Percentiles rank a stretch among this genome's conserved stretches.
Evolutionary conservation across 352 stramenopile species (phyloP).

Genomic region (Globisporangium abappressorium): DNA sequence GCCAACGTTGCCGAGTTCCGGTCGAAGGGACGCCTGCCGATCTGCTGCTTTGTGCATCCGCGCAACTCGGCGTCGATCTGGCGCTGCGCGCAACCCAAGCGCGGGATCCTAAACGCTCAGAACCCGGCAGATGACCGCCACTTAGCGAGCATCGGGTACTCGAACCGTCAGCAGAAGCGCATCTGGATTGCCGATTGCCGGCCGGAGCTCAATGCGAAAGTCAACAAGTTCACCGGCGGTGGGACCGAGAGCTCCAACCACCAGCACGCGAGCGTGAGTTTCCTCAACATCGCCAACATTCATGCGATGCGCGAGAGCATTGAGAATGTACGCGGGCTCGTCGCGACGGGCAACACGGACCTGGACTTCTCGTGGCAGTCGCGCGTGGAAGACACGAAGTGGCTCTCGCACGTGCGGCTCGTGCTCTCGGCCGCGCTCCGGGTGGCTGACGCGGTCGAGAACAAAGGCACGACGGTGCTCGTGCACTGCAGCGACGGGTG

Average conservation of each 20-base stretch:
- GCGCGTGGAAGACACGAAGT: constrained; percentile 79
- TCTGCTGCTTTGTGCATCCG: constrained; percentile 78
- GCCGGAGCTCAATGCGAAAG: constrained; percentile 86
- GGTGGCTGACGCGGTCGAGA: constrained; percentile 65
- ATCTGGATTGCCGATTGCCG: constrained; percentile 90
- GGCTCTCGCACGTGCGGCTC: constrained; percentile 68
- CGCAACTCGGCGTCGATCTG: constrained; percentile 72
- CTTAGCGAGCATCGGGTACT: constrained; percentile 50
- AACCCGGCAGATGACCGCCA: constrained; percentile 75
- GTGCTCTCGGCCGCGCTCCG: constrained; percentile 66
- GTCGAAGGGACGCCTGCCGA: constrained; percentile 77
- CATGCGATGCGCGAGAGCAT: constrained; percentile 90
- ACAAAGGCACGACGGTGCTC: constrained; percentile 70
- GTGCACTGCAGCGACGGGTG: constrained; percentile 92
- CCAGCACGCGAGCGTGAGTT: constrained; percentile 71
- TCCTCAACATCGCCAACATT: constrained; percentile 93
- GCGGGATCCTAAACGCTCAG: constrained; percentile 77
- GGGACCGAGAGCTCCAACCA: constrained; percentile 85
- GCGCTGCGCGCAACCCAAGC: constrained; percentile 84
- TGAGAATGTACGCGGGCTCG: constrained; percentile 56
- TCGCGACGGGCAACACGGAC: constrained; percentile 38
- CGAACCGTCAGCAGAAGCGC: constrained; percentile 39
- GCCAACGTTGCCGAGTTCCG: constrained; percentile 70
- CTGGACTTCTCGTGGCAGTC: constrained; percentile 59
- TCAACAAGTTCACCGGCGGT: constrained; percentile 88